Conservation (phyloP, 2,329 filamentous ascomycete species). For the Fusarium multiceps region DNA sequence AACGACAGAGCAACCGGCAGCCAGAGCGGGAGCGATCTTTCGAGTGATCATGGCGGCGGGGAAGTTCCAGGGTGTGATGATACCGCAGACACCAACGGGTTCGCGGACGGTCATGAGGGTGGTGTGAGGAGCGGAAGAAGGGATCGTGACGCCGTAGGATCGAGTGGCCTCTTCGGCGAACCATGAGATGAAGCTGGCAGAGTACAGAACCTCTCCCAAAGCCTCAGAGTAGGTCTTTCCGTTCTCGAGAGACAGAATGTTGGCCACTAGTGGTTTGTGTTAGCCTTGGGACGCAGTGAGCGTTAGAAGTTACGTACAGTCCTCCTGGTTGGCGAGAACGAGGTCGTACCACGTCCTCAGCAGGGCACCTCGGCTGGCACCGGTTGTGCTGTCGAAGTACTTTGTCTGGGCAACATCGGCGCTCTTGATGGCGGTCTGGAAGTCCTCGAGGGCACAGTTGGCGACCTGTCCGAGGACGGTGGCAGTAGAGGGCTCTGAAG, state of each 20-base stretch:
- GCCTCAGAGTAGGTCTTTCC: constrained; percentile 68
- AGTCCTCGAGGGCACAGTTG: constrained; percentile 46
- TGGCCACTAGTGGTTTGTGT: constrained; percentile 46
- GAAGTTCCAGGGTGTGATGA: constrained; percentile 58
- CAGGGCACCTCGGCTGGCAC: constrained; percentile 44
- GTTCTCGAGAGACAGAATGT: constrained; percentile 60
- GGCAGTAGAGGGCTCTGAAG: constrained; percentile 43
- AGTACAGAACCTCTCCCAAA: constrained; percentile 66
- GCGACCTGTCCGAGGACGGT: constrained; percentile 45
- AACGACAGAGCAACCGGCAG: constrained; percentile 82
- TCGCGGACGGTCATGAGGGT: constrained; percentile 76
- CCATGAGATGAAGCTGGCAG: constrained; percentile 65
- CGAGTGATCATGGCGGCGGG: constrained; percentile 49
- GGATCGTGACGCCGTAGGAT: constrained; percentile 68
- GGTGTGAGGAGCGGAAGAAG: constrained; percentile 70
- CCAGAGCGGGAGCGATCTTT: constrained; percentile 66
- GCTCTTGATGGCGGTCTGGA: constrained; percentile 44
- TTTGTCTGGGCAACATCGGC: constrained; percentile 43
- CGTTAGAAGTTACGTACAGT: constrained; percentile 33
- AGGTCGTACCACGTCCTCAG: constrained; percentile 46
- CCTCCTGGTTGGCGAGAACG: constrained; percentile 44
- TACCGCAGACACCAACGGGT: constrained; percentile 53
- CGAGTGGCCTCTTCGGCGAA: constrained; percentile 64
- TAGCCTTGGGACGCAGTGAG: not conserved
- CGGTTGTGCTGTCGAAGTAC: constrained; percentile 45